phyloP scores from a whole-genome alignment of 306 rosid species.

The Trichosanthes cucumerina region DNA sequence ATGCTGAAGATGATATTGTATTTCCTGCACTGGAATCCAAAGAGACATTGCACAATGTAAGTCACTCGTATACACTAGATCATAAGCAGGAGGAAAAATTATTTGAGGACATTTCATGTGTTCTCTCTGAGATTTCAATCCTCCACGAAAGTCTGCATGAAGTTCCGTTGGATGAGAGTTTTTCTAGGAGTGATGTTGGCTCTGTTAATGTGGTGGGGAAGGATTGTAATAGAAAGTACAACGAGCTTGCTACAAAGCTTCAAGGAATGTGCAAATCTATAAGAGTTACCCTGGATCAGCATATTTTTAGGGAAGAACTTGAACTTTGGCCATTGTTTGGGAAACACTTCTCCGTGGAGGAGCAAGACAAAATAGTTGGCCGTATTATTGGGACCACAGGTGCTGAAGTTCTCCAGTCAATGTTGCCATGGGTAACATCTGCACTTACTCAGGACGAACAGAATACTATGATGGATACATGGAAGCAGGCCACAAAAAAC shows the following conservation, averaged over 20 bases:
- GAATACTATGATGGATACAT: constrained; percentile 92
- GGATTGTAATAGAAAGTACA: constrained; percentile 52
- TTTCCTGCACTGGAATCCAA: constrained; percentile 98
- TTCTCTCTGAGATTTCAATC: constrained; percentile 77
- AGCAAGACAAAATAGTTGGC: constrained; percentile 95
- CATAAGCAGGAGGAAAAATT: constrained; percentile 92
- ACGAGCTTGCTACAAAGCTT: constrained; percentile 87
- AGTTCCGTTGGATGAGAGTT: constrained; percentile 26
- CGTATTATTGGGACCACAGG: constrained; percentile 98
- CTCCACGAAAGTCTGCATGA: constrained; percentile 59
- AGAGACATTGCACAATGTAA: constrained; percentile 93
- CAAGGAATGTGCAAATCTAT: constrained; percentile 99
- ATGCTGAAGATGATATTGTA: constrained; percentile 97
- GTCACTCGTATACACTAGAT: constrained; percentile 90
- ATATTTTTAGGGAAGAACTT: constrained; percentile 91
- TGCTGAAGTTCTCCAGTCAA: constrained; percentile 98
- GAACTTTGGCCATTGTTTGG: constrained; percentile 98
- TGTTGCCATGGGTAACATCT: constrained; percentile 98
- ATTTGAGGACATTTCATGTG: constrained; percentile 75
- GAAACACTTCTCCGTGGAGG: constrained; percentile 86
- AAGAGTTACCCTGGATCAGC: constrained; percentile 87
- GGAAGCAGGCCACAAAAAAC: constrained; percentile 98
- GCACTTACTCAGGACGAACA: constrained; percentile 98
- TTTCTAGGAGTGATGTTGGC: constrained; percentile 23
- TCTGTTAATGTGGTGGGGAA: constrained; percentile 25